Percentiles rank a stretch among this genome's conserved stretches.
phyloP scores from a whole-genome alignment of 2,329 filamentous ascomycete species.

The Hypoxylon sp. region DNA sequence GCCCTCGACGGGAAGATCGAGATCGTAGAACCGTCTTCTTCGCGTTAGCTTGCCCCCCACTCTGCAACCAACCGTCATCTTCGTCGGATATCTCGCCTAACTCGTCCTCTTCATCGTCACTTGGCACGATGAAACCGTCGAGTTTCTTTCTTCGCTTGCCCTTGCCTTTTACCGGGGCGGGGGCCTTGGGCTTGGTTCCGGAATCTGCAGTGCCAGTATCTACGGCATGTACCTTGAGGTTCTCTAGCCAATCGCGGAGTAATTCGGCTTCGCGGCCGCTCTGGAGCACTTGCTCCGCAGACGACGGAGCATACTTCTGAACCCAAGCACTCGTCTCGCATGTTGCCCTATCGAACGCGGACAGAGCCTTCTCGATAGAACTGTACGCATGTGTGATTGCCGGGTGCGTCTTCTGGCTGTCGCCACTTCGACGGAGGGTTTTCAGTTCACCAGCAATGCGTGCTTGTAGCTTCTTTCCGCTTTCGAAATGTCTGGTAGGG shows the following conservation, averaged over 20 bases:
- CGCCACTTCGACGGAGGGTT: conserved; percentile 46
- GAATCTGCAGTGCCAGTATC: conserved; percentile 68
- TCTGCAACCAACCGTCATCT: conserved; percentile 65
- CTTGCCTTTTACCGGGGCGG: conserved; percentile 67
- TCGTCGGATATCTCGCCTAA: conserved; percentile 77
- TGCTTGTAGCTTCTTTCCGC: conserved; percentile 67
- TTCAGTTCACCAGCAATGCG: conserved; percentile 64
- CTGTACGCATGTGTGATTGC: conserved; percentile 72
- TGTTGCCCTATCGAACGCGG: conserved; percentile 83
- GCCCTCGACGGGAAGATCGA: conserved; percentile 42
- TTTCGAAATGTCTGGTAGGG: conserved; percentile 71
- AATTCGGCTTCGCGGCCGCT: conserved; percentile 76
- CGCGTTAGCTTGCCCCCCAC: conserved; percentile 55
- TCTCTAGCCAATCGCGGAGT: conserved; percentile 85
- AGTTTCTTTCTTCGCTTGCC: conserved; percentile 82
- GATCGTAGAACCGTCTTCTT: conserved; percentile 70
- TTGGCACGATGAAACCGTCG: conserved; percentile 84
- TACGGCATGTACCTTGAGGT: conserved; percentile 82
- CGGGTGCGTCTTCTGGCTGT: conserved; percentile 63
- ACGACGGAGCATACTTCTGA: conserved; percentile 85
- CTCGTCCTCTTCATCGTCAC: conserved; percentile 79
- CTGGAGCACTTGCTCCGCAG: conserved; percentile 82
- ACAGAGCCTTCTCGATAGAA: conserved; percentile 73
- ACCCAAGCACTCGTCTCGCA: conserved; percentile 83
- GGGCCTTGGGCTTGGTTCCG: conserved; percentile 52